These are phyloP conservation scores for Spizellomyces sp. DNA, from an alignment of 192 early-diverging fungal species.

Conservation along the genomic window DNA sequence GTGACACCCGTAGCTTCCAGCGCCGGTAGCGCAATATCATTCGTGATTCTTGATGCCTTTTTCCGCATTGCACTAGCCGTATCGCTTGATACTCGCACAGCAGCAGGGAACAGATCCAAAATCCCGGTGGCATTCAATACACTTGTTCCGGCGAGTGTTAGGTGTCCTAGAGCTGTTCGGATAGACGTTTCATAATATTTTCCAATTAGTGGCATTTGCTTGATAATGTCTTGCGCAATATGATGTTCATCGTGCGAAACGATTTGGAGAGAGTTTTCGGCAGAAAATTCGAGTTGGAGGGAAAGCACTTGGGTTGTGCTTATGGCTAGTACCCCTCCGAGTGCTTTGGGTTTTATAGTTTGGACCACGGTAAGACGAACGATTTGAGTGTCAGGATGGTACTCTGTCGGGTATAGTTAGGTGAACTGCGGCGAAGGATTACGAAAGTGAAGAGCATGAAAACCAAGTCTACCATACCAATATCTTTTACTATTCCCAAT, in stretches of 20 bases:
- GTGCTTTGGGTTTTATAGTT: conserved; percentile 41
- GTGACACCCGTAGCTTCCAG: conserved; percentile 32
- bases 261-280: conserved; percentile 32
- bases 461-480: conserved; percentile 22
- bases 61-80: conserved; percentile 22
- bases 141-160: conserved; percentile 42
- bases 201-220: conserved; percentile 47
- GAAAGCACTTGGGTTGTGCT: conserved; percentile 47
- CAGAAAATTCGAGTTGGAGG: conserved; percentile 46
- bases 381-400: conserved; percentile 33
- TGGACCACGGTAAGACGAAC: conserved; percentile 34
- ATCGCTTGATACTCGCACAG: conserved; percentile 35
- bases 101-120: conserved; percentile 47
- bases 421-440: neutral
- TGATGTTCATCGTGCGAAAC: conserved; percentile 46
- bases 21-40: conserved; percentile 14
- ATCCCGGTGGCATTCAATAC: conserved; percentile 48
- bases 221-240: conserved; percentile 41
- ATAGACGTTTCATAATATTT: neutral
- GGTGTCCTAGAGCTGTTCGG: conserved; percentile 47
- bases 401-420: conserved; percentile 9
- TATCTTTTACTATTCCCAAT: conserved; percentile 5
- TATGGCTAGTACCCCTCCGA: conserved; percentile 50
- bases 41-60: conserved; percentile 7
- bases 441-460: neutral